Base-by-base conservation (phyloP, 2,329 filamentous ascomycete genomes). In the Elsinoe ampelina region DNA sequence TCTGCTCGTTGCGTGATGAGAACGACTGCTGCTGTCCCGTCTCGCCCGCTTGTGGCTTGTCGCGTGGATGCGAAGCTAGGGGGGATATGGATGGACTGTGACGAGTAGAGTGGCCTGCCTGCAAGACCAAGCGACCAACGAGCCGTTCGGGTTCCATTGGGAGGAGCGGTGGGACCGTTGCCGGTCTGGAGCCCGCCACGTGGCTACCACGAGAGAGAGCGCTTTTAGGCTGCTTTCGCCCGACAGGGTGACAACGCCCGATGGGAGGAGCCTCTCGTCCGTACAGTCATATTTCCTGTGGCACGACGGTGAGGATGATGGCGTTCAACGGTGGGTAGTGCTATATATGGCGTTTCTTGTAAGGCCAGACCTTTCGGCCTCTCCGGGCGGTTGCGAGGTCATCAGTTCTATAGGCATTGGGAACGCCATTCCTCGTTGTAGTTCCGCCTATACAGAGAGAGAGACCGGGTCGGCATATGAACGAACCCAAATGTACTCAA, bases 171-270 rank as follows among this genome's bases (percentile, higher is more conserved):
- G 45, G 45, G 32, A 50, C 45, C 45, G 45, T 50, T 50, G 45
- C 45, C 26, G 45, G 45, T 50, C 45, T 50, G 22, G 45, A 50
- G 45, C 45, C 34, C 45, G 45, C 45, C 45, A 50, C 45, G 45
- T 50, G 45, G 45, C 45, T 50, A 11, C 45, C 45, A 50, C 45
- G 32, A 34, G 45, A 22, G 20, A 26, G 12, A 34, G 13, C 13
- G 13, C 13, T 39, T 30, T 35, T 35, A 50, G 45, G 45, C 45
- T 17, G 26, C 26, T 35, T 15, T n/a, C 34, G 5, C 30, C 26
- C 12, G 45, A 13, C 45, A 19, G 30, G 41, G 45, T n/a, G 32
- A 15, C 12, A 34, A 50, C 45, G 45, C 26, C 45, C 26, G 8
- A 15, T 11, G 41, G 7, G 26, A 30, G 36, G 36, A 11, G 22